A percentile compares a stretch with the other conserved stretches of the same genome.
phyloP scores from a whole-genome alignment of 1,284 basidiomycete species.

The Sutorius eximius region DNA sequence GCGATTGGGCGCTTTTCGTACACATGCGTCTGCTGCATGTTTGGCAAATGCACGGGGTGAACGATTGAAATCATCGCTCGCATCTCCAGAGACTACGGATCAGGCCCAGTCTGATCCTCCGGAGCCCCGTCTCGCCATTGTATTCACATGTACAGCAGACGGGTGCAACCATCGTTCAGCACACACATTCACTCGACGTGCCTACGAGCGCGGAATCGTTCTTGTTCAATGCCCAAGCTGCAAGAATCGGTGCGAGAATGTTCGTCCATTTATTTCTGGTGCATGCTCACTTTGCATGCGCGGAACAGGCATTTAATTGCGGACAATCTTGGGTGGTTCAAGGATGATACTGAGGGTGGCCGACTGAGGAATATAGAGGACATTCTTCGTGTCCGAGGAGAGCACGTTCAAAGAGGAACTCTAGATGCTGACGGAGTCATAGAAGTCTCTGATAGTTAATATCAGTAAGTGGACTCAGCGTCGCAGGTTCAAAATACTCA shows the following conservation, averaged over 20 bases:
- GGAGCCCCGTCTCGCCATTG: constrained; percentile 68
- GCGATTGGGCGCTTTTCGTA: constrained; percentile 12
- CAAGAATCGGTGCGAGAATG: constrained; percentile 69
- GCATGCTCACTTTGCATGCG: not conserved
- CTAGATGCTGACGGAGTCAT: constrained; percentile 42
- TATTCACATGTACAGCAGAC: constrained; percentile 85
- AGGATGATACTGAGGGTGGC: constrained; percentile 73
- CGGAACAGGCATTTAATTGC: constrained; percentile 77
- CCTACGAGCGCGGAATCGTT: constrained; percentile 89
- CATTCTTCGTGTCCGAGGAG: constrained; percentile 74
- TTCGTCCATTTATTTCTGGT: not conserved
- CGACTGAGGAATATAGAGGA: constrained; percentile 80
- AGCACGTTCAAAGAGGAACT: constrained; percentile 65
- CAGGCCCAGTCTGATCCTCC: constrained; percentile 16
- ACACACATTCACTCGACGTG: constrained; percentile 83
- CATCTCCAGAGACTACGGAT: not conserved
- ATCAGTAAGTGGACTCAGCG: constrained; percentile 10
- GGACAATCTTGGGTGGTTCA: constrained; percentile 93
- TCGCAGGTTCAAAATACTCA: not conserved
- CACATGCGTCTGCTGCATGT: constrained; percentile 14
- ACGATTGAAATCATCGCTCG: not conserved
- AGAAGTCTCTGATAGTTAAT: constrained; percentile 38
- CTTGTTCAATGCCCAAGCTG: constrained; percentile 91
- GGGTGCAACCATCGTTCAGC: constrained; percentile 82
- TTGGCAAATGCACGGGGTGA: not conserved